Percentiles rank a stretch among this genome's conserved stretches.
Conservation (phyloP, 768 basidiomycete species). For the Postia placenta region DNA sequence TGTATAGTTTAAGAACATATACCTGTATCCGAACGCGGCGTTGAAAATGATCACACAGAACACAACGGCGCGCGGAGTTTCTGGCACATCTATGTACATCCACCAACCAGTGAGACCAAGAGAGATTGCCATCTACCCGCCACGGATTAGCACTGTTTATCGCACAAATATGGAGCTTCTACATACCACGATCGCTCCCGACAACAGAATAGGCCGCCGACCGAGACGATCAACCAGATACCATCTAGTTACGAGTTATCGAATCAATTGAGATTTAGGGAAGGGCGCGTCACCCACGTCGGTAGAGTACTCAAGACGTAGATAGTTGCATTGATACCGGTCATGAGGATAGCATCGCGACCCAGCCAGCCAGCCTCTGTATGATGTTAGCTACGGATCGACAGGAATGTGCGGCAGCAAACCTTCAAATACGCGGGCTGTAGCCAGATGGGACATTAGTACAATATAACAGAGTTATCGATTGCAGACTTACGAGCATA, state of each 20-base stretch:
- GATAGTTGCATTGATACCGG: conserved; percentile 85
- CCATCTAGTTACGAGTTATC: conserved; percentile 53
- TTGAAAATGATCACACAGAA: conserved; percentile 88
- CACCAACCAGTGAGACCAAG: conserved; percentile 84
- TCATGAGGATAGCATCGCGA: conserved; percentile 90
- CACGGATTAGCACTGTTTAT: neutral
- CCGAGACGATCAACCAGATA: conserved; percentile 92
- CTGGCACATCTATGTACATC: conserved; percentile 85
- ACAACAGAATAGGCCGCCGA: conserved; percentile 77
- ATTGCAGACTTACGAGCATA: conserved; percentile 71
- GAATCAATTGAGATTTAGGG: neutral
- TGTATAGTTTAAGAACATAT: conserved; percentile 8
- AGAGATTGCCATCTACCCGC: conserved; percentile 68
- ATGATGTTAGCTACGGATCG: neutral
- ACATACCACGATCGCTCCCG: conserved; percentile 74
- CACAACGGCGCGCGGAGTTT: conserved; percentile 85
- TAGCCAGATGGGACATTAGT: conserved; percentile 6
- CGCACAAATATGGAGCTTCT: neutral
- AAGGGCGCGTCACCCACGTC: conserved; percentile 49
- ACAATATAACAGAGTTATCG: neutral
- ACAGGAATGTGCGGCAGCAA: conserved; percentile 7
- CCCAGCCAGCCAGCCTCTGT: conserved; percentile 94
- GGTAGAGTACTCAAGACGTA: conserved; percentile 78
- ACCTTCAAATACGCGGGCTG: conserved; percentile 92
- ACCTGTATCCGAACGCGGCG: conserved; percentile 88